These are phyloP conservation scores for Euphorbia corollata DNA, from an alignment of 441 rosid genomes.

Conservation along the genomic window DNA sequence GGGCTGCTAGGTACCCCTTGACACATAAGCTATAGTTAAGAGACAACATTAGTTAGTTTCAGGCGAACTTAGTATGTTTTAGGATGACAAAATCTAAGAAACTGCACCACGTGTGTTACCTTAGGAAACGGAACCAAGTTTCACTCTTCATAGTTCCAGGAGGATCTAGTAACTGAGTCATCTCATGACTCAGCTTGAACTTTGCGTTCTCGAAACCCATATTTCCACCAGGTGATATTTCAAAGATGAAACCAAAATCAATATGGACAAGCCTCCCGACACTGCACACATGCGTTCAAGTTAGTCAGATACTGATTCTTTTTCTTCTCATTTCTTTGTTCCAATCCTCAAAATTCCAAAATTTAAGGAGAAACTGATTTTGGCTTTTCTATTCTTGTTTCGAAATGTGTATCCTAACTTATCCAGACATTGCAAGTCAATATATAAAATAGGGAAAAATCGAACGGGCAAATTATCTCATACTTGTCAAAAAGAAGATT, in stretches of 20 bases:
- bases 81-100: neutral
- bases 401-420: neutral
- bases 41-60: neutral
- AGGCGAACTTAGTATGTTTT: neutral
- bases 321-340: neutral
- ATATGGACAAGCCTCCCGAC: constrained; percentile 90
- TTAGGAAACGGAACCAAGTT: constrained; percentile 72
- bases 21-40: constrained; percentile 63
- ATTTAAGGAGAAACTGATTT: neutral
- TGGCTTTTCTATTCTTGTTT: neutral
- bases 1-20: constrained; percentile 85
- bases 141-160: constrained; percentile 94
- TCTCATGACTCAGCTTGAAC: constrained; percentile 97
- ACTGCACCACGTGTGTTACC: constrained; percentile 30
- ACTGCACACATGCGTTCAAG: constrained; percentile 39
- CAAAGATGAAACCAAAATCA: constrained; percentile 94
- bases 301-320: neutral
- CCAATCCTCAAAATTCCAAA: constrained; percentile 2
- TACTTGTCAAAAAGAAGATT: constrained; percentile 95
- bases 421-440: constrained; percentile 8
- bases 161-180: constrained; percentile 95
- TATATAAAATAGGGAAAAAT: constrained; percentile 9
- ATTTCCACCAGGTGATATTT: constrained; percentile 93
- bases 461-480: constrained; percentile 13
- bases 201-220: constrained; percentile 98